phyloP scores from a whole-genome alignment of 176 grass and related monocot genomes.

The Panicum miliaceum region DNA sequence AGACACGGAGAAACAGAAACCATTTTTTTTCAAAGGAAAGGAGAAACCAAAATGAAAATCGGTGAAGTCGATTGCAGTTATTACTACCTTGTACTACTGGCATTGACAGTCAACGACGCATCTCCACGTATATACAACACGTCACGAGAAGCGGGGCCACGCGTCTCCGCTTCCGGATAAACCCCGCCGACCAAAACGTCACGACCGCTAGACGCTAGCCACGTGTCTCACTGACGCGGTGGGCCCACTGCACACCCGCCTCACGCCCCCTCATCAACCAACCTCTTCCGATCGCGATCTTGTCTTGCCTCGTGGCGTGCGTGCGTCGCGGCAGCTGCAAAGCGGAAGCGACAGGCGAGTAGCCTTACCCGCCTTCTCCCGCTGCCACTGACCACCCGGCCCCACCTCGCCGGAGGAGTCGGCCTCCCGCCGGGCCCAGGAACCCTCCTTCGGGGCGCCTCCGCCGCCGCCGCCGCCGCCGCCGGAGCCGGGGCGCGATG shows the following conservation, averaged over 20 bases:
- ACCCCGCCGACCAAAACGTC: slow-evolving; percentile 34
- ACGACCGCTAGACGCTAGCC: background rate
- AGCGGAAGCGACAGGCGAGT: background rate
- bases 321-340: too few species aligned
- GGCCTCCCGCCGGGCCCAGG: background rate
- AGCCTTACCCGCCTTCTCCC: background rate
- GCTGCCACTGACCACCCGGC: slow-evolving; percentile 16
- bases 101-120: too few species aligned
- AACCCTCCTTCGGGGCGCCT: background rate
- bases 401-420: slow-evolving; percentile 31
- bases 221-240: background rate
- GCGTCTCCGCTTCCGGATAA: background rate
- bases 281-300: background rate
- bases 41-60: too few species aligned
- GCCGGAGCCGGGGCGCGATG: slow-evolving; percentile 33
- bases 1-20: too few species aligned
- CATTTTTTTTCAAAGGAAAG: too few species aligned
- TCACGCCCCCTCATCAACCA: too few species aligned
- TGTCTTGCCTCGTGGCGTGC: background rate
- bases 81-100: too few species aligned
- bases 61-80: too few species aligned
- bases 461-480: background rate
- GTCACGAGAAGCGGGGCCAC: background rate
- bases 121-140: too few species aligned
- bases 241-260: background rate